Percentiles rank a stretch among this genome's conserved stretches.
Evolutionary conservation across 257 asterid genomes (phyloP).

Genomic region (Solanum chiquidenum): DNA sequence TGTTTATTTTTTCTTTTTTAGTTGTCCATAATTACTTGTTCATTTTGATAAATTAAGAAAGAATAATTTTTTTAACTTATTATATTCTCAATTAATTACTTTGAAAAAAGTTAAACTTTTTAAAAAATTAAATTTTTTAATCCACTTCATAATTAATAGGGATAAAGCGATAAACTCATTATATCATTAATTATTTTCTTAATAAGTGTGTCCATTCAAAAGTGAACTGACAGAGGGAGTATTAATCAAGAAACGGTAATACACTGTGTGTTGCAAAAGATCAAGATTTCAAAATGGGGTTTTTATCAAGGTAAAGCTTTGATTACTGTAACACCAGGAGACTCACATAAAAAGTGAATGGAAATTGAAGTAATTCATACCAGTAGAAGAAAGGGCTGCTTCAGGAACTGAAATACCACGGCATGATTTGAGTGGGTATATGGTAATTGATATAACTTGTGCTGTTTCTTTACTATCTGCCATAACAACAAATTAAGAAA

Average conservation of each 20-base stretch:
- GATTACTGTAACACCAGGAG: background rate
- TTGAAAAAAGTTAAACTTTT: too few species aligned
- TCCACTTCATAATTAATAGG: too few species aligned
- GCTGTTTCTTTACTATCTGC: conserved; percentile 5
- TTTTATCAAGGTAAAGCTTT: background rate
- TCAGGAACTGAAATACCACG: conserved; percentile 47
- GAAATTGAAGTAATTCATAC: background rate
- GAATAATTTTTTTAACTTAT: too few species aligned
- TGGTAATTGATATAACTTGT: conserved; percentile 27
- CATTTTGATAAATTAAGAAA: too few species aligned
- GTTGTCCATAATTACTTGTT: too few species aligned
- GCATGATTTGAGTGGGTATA: conserved; percentile 62
- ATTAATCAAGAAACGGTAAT: background rate
- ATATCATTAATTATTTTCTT: too few species aligned
- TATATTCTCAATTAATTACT: too few species aligned
- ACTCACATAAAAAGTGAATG: background rate
- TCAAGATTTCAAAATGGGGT: background rate
- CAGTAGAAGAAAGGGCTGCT: conserved; percentile 42
- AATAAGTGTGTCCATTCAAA: too few species aligned
- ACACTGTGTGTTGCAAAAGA: background rate
- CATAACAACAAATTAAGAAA: background rate
- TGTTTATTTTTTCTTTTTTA: too few species aligned
- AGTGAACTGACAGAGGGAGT: too few species aligned
- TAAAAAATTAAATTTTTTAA: too few species aligned
- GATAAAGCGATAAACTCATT: too few species aligned